These are phyloP conservation scores for Aspergillus terreus DNA, from an alignment of 2,329 filamentous ascomycete genomes.

Conservation along the genomic window DNA sequence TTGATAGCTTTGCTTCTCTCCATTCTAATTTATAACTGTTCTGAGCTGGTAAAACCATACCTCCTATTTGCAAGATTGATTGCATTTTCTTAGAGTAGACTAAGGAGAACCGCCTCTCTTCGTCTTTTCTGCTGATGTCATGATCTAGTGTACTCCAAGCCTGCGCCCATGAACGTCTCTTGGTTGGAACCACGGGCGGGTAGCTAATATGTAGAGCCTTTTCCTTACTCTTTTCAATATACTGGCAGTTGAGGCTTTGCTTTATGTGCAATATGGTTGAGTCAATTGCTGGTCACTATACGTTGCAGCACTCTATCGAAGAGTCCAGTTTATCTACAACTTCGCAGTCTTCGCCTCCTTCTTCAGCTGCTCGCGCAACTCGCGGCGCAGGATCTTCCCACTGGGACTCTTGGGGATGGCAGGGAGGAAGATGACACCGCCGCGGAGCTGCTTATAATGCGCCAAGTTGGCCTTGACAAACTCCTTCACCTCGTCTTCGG, in stretches of 20 bases:
- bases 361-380: constrained; percentile 42
- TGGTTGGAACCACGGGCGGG: constrained; percentile 10
- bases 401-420: constrained; percentile 31
- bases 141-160: not conserved
- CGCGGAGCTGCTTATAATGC: constrained; percentile 43
- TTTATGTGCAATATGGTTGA: not conserved
- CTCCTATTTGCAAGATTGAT: no score
- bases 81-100: no score
- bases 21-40: no score
- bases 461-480: constrained; percentile 37
- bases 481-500: constrained; percentile 35
- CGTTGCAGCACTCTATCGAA: not conserved
- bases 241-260: no score
- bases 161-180: constrained; percentile 11
- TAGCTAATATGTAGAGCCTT: constrained; percentile 2
- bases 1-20: no score
- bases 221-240: no score
- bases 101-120: not conserved
- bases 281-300: not conserved
- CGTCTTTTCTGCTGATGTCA: not conserved
- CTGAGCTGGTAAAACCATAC: no score
- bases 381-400: constrained; percentile 36
- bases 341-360: constrained; percentile 27
- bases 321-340: constrained; percentile 12
- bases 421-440: constrained; percentile 39